phyloP scores from a whole-genome alignment of 2,329 filamentous ascomycete genomes.

The Neurospora sp. region DNA sequence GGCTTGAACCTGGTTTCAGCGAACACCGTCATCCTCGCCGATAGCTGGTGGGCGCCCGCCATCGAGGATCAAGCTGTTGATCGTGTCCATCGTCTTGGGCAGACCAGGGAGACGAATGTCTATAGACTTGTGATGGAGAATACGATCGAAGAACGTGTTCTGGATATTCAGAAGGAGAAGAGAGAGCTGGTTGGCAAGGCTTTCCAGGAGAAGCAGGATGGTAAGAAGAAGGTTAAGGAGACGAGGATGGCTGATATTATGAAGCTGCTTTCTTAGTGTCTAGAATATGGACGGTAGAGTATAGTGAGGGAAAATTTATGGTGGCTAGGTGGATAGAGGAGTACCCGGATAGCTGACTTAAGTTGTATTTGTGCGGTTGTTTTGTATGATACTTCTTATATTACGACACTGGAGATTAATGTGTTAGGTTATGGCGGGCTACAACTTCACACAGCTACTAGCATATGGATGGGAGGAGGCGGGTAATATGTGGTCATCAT shows the following conservation, averaged over 20 bases:
- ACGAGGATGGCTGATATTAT: constrained; percentile 47
- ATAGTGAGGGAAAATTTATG: not conserved
- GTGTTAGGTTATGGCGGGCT: not conserved
- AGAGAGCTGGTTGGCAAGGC: constrained; percentile 67
- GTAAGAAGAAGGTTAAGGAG: constrained; percentile 45
- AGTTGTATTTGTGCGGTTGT: not conserved
- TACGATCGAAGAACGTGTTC: constrained; percentile 71
- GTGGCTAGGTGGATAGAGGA: not conserved
- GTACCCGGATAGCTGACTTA: not conserved
- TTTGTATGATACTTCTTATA: not conserved
- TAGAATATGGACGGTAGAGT: not conserved
- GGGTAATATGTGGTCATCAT: not conserved
- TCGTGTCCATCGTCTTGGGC: constrained; percentile 76
- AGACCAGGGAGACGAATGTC: constrained; percentile 68
- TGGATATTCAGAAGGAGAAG: constrained; percentile 72
- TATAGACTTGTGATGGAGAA: constrained; percentile 75
- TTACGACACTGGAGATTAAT: not conserved
- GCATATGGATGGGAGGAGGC: not conserved
- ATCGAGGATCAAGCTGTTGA: constrained; percentile 90
- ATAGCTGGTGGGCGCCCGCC: constrained; percentile 85
- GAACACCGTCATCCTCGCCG: constrained; percentile 73
- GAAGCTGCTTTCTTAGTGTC: constrained; percentile 31
- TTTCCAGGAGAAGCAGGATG: constrained; percentile 59
- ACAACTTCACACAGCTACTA: not conserved
- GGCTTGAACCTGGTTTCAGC: constrained; percentile 80